Conservation (phyloP, 73 alveolate genomes). For the Symbiodinium natans region DNA sequence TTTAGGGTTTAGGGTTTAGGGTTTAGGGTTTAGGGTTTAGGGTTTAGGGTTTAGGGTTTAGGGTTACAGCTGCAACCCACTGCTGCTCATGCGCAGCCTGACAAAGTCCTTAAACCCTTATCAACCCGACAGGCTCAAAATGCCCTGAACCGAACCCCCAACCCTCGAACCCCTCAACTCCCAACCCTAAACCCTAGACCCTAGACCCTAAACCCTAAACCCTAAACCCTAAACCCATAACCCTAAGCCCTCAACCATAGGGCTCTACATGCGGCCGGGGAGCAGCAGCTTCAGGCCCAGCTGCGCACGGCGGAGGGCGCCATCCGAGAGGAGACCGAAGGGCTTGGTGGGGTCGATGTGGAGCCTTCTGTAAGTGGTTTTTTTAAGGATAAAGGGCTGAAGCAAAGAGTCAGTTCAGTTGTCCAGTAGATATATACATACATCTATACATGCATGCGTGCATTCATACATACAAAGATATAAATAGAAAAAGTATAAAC, state of each 20-base stretch:
- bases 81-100: too few species aligned
- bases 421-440: too few species aligned
- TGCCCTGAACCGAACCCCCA: too few species aligned
- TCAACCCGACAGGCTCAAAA: too few species aligned
- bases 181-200: neutral
- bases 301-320: constrained; percentile 62
- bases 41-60: too few species aligned
- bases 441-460: too few species aligned
- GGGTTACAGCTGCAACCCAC: too few species aligned
- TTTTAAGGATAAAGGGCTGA: neutral
- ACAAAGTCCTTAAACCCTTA: too few species aligned
- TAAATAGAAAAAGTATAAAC: too few species aligned
- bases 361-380: neutral
- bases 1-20: neutral
- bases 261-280: neutral
- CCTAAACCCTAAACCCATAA: neutral
- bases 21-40: too few species aligned
- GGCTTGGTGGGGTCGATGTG: neutral
- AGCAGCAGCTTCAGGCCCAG: constrained; percentile 64
- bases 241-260: neutral
- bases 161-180: neutral
- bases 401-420: too few species aligned
- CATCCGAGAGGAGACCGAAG: constrained; percentile 54
- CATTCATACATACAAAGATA: too few species aligned
- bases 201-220: neutral